A percentile compares a stretch with the other conserved stretches of the same genome.
Conservation (phyloP, 805 yeast species). For the Suhomyces sp. region DNA sequence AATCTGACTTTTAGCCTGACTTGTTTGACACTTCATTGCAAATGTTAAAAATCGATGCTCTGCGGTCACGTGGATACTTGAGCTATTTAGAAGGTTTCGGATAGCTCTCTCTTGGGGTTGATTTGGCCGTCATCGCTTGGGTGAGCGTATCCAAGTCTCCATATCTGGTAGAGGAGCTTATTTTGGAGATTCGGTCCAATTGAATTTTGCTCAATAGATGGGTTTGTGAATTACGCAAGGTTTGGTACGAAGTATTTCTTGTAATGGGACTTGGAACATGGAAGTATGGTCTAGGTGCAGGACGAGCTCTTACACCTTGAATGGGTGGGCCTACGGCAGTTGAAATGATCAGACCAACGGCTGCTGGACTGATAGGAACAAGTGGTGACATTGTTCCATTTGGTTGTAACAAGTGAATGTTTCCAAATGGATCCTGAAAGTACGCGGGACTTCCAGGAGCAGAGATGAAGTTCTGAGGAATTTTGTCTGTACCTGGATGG, state of each 20-base stretch:
- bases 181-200: conserved; percentile 14
- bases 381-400: conserved; percentile 8
- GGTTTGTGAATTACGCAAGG: conserved; percentile 17
- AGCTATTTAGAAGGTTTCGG: background rate
- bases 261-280: conserved; percentile 19
- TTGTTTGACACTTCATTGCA: background rate
- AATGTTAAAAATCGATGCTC: conserved; percentile 10
- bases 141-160: conserved; percentile 14
- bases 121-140: conserved; percentile 2
- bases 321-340: background rate
- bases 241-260: conserved; percentile 8
- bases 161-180: conserved; percentile 9
- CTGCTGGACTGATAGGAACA: background rate
- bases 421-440: conserved; percentile 8
- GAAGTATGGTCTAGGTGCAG: conserved; percentile 9
- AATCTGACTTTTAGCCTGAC: background rate
- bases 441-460: background rate
- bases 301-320: background rate
- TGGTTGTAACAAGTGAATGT: conserved; percentile 10
- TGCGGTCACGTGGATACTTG: conserved; percentile 2
- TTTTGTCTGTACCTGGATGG: background rate
- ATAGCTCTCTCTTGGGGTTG: background rate
- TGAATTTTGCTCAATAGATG: conserved; percentile 21
- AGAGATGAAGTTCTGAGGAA: background rate
- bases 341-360: background rate